These are phyloP conservation scores for Peronospora farinosa DNA, from an alignment of 352 stramenopile genomes.

Conservation along the genomic window DNA sequence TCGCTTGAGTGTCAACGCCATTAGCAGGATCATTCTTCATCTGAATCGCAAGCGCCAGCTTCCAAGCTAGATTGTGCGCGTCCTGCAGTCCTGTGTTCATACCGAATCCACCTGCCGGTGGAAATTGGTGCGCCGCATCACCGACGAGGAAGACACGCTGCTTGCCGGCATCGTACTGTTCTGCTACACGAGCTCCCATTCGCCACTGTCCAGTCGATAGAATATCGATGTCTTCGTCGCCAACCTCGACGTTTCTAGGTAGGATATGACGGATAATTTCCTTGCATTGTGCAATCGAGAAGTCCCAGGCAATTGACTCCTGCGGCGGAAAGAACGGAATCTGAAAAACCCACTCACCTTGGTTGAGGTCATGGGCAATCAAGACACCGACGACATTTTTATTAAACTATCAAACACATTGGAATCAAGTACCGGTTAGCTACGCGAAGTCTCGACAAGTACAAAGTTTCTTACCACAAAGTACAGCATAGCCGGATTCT, in stretches of 20 bases:
- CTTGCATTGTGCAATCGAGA: conserved; percentile 51
- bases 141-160: conserved; percentile 83
- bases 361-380: conserved; percentile 87
- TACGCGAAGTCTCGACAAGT: background rate
- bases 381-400: conserved; percentile 85
- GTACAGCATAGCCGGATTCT: conserved; percentile 91
- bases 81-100: conserved; percentile 92
- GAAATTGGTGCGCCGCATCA: conserved; percentile 90
- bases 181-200: conserved; percentile 90
- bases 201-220: conserved; percentile 87
- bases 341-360: conserved; percentile 89
- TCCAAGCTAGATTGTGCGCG: conserved; percentile 90
- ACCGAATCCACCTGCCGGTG: conserved; percentile 87
- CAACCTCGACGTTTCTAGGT: conserved; percentile 14
- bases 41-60: conserved; percentile 70
- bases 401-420: conserved; percentile 47
- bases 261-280: conserved; percentile 48
- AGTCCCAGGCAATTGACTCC: conserved; percentile 60
- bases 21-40: conserved; percentile 2
- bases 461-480: conserved; percentile 62
- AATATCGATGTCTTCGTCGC: conserved; percentile 60
- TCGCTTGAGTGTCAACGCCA: conserved; percentile 10
- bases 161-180: conserved; percentile 64
- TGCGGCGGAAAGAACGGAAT: conserved; percentile 89
- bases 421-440: conserved; percentile 2